Conservation (phyloP, 495 filamentous ascomycete species). For the Hypomontagnella submonticulosa region DNA sequence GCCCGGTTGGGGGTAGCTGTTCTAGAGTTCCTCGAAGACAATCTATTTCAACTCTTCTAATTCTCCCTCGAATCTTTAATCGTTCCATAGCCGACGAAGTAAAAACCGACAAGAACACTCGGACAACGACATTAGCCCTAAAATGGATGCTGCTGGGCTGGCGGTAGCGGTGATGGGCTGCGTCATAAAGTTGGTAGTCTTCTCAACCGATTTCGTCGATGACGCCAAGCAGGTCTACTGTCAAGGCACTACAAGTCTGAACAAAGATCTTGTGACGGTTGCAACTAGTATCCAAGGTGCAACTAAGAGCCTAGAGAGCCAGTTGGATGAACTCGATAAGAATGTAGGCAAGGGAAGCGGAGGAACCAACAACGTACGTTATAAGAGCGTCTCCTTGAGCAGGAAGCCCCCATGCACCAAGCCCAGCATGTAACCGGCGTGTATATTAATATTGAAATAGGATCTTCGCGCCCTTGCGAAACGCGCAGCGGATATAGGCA, state of each 20-base stretch:
- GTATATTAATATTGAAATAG: neutral
- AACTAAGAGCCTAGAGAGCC: conserved; percentile 6
- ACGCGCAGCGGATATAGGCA: conserved; percentile 20
- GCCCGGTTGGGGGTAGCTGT: too few species aligned
- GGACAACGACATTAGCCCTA: neutral
- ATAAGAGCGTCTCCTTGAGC: neutral
- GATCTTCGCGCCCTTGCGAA: conserved; percentile 2
- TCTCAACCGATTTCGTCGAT: conserved; percentile 27
- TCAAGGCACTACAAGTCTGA: conserved; percentile 16
- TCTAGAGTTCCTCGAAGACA: too few species aligned
- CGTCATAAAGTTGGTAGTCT: conserved; percentile 25
- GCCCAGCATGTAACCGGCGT: too few species aligned
- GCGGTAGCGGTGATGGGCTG: conserved; percentile 17
- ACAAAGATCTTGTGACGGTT: conserved; percentile 10
- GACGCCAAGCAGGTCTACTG: conserved; percentile 32
- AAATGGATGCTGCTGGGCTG: neutral
- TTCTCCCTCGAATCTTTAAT: neutral
- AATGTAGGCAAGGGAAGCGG: neutral
- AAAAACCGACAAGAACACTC: neutral
- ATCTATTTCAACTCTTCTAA: too few species aligned
- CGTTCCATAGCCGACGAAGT: neutral
- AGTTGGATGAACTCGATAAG: conserved; percentile 2
- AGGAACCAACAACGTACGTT: conserved; percentile 6
- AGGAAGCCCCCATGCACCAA: neutral
- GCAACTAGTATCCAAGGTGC: conserved; percentile 18